A percentile compares a stretch with the other conserved stretches of the same genome.
phyloP scores from a whole-genome alignment of 768 basidiomycete species.

The Cystobasidium tubakii region DNA sequence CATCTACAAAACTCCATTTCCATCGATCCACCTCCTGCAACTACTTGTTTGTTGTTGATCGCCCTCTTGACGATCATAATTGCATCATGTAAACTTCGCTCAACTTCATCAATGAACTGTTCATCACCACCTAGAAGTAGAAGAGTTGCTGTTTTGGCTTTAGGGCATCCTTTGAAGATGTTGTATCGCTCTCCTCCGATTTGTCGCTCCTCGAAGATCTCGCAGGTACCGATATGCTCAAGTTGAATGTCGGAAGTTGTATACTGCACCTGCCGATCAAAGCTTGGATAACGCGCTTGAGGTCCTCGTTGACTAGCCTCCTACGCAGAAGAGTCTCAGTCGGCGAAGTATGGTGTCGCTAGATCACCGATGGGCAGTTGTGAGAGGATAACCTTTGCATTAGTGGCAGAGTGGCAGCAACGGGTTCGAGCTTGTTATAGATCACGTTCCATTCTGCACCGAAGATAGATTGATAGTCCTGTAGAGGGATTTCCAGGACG shows the following conservation, averaged over 20 bases:
- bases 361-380: slow-evolving; percentile 97
- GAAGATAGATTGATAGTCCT: slow-evolving; percentile 96
- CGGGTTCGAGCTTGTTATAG: slow-evolving; percentile 90
- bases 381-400: slow-evolving; percentile 93
- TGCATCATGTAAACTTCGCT: slow-evolving; percentile 92
- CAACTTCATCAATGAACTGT: slow-evolving; percentile 98
- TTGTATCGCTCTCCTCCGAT: slow-evolving; percentile 96
- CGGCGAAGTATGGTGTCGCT: slow-evolving; percentile 98
- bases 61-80: slow-evolving; percentile 99
- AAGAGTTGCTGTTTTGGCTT: slow-evolving; percentile 91
- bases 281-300: slow-evolving; percentile 89
- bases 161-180: slow-evolving; percentile 83
- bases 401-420: slow-evolving; percentile 86
- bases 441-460: slow-evolving; percentile 99
- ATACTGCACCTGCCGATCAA: slow-evolving; percentile 88
- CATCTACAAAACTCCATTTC: slow-evolving; percentile 99
- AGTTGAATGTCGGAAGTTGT: slow-evolving; percentile 83
- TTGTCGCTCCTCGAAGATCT: slow-evolving; percentile 83
- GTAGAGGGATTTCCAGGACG: background rate
- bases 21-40: slow-evolving; percentile 93
- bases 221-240: slow-evolving; percentile 91
- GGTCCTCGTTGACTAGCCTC: slow-evolving; percentile 79
- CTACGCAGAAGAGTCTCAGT: slow-evolving; percentile 97
- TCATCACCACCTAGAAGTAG: slow-evolving; percentile 92
- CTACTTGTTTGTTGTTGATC: slow-evolving; percentile 88